A percentile compares a stretch with the other conserved stretches of the same genome.
phyloP scores from a whole-genome alignment of 768 basidiomycete genomes.

The Lentinula edodes region DNA sequence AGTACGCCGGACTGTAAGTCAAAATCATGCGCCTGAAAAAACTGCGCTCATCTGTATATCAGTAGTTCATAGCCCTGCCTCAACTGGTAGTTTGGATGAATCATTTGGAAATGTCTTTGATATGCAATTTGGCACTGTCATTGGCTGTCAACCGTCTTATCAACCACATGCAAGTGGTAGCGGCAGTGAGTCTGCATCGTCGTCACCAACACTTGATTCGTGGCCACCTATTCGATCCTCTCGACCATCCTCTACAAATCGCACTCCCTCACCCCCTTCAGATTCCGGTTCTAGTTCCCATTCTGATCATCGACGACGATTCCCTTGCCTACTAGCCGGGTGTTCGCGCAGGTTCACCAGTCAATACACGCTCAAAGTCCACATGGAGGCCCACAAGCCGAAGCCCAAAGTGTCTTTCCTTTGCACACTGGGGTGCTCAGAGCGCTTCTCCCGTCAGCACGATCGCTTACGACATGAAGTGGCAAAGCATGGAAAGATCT shows the following conservation, averaged over 20 bases:
- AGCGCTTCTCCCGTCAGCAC: constrained; percentile 52
- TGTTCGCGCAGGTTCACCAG: constrained; percentile 47
- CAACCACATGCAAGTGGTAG: not conserved
- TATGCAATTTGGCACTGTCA: constrained; percentile 2
- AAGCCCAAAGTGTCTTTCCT: constrained; percentile 43
- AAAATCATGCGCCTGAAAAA: too few species aligned
- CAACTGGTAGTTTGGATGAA: not conserved
- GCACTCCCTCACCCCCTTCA: constrained; percentile 1
- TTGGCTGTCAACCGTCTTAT: not conserved
- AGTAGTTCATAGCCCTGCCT: not conserved
- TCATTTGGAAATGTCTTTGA: constrained; percentile 1
- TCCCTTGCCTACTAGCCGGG: constrained; percentile 41
- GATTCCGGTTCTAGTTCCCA: not conserved
- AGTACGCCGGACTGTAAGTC: constrained; percentile 1
- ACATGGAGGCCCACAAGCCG: constrained; percentile 50
- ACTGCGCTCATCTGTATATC: not conserved
- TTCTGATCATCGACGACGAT: constrained; percentile 24
- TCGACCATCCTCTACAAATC: not conserved
- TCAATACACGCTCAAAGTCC: constrained; percentile 49
- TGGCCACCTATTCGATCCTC: not conserved
- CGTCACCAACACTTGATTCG: not conserved
- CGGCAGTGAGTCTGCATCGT: not conserved
- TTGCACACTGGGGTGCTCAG: constrained; percentile 49
- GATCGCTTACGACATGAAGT: constrained; percentile 55
- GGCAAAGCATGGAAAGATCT: constrained; percentile 50